Evolutionary conservation across 768 basidiomycete species (phyloP).

Genomic region (Solioccasus polychromus): DNA sequence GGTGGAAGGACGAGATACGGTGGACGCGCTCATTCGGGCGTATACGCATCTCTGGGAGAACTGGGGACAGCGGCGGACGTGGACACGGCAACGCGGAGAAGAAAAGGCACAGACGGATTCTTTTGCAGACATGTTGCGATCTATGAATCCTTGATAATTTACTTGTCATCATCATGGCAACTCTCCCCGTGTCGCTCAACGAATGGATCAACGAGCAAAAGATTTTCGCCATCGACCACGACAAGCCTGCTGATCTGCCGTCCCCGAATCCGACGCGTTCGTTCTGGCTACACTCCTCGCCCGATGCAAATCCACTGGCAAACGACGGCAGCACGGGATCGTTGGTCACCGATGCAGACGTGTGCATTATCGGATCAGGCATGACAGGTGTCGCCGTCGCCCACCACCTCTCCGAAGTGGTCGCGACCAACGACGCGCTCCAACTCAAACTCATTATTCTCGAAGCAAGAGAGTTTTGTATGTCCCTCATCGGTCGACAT

Average conservation of each 20-base stretch:
- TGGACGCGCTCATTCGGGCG: slow-evolving; percentile 6
- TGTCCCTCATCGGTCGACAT: slow-evolving; percentile 28
- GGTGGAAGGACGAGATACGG: slow-evolving; percentile 6
- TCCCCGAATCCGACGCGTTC: slow-evolving; percentile 64
- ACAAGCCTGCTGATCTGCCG: slow-evolving; percentile 40
- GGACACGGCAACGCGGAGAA: background rate
- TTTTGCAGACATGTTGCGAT: slow-evolving; percentile 14
- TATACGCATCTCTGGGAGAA: slow-evolving; percentile 11
- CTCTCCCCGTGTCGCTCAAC: background rate
- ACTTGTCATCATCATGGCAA: slow-evolving; percentile 11
- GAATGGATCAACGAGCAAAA: slow-evolving; percentile 3
- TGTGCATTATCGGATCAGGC: slow-evolving; percentile 79
- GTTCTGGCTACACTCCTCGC: slow-evolving; percentile 62
- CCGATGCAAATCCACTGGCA: slow-evolving; percentile 64
- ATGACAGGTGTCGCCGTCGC: slow-evolving; percentile 75
- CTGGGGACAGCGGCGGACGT: background rate
- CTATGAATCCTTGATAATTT: slow-evolving; percentile 4
- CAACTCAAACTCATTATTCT: slow-evolving; percentile 59
- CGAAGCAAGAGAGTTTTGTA: slow-evolving; percentile 86
- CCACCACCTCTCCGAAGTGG: slow-evolving; percentile 58
- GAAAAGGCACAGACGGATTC: slow-evolving; percentile 3
- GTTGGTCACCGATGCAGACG: slow-evolving; percentile 59
- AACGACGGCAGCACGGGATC: slow-evolving; percentile 60
- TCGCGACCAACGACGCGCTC: slow-evolving; percentile 3
- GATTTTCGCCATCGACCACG: slow-evolving; percentile 1